Percentiles rank a stretch among this genome's conserved stretches.
These are phyloP conservation scores for Lepidium africanum DNA, from an alignment of 345 rosid species.

Conservation along the genomic window DNA sequence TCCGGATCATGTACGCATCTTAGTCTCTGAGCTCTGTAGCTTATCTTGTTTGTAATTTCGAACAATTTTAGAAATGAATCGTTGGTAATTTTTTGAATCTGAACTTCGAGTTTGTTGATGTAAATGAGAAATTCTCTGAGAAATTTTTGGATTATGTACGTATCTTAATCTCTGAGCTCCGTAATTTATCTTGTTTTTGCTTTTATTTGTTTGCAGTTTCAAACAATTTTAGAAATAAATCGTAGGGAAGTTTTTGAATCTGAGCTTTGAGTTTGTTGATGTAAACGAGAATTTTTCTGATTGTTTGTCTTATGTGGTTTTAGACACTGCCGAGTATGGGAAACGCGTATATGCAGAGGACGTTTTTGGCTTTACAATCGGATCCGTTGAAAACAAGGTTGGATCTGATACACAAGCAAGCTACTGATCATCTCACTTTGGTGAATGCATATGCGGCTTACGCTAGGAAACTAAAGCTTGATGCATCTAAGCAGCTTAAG, in stretches of 20 bases:
- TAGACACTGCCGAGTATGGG: slow-evolving; percentile 54
- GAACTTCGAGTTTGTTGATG: not conserved
- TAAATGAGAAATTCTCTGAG: not conserved
- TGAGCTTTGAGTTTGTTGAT: not conserved
- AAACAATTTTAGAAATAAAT: slow-evolving; percentile 4
- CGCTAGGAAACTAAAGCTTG: slow-evolving; percentile 93
- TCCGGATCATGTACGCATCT: slow-evolving; percentile 42
- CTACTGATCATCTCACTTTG: slow-evolving; percentile 67
- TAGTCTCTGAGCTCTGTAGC: not conserved
- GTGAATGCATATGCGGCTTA: slow-evolving; percentile 84
- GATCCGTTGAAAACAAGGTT: slow-evolving; percentile 77
- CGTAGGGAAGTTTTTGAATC: not conserved
- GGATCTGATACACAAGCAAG: slow-evolving; percentile 86
- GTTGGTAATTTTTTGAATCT: not conserved
- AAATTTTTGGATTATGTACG: too few species aligned
- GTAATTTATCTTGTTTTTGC: not conserved
- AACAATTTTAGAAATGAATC: slow-evolving; percentile 5
- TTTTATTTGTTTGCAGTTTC: not conserved
- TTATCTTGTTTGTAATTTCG: not conserved
- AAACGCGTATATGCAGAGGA: slow-evolving; percentile 56
- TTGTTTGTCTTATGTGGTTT: not conserved
- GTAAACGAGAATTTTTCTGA: not conserved
- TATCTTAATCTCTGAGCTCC: not conserved
- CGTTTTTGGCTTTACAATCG: slow-evolving; percentile 65
- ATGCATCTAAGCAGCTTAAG: slow-evolving; percentile 64